Conservation (phyloP, 345 rosid species). For the Pugionium cornutum region DNA sequence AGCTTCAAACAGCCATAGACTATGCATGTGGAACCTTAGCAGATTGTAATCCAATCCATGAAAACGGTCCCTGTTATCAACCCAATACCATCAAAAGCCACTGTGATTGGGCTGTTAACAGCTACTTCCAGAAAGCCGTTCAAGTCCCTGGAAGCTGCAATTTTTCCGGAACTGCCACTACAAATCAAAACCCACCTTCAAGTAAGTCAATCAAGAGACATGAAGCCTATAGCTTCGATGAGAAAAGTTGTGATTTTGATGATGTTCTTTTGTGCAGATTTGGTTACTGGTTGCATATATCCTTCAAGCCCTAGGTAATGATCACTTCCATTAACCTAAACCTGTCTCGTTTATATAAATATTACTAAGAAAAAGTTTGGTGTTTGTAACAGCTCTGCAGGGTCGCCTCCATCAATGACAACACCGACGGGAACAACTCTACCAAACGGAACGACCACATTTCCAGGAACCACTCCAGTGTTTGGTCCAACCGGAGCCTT, state of each 20-base stretch:
- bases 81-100: conserved; percentile 66
- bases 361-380: not conserved
- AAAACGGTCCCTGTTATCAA: conserved; percentile 70
- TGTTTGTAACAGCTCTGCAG: conserved; percentile 30
- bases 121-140: conserved; percentile 40
- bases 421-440: conserved; percentile 17
- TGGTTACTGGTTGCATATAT: conserved; percentile 36
- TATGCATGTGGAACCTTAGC: conserved; percentile 96
- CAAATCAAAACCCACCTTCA: conserved; percentile 40
- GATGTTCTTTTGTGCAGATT: conserved; percentile 35
- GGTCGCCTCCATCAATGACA: conserved; percentile 31
- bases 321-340: conserved; percentile 19
- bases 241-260: conserved; percentile 23
- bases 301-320: conserved; percentile 40
- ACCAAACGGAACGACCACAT: conserved; percentile 15
- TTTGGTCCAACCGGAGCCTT: conserved; percentile 40
- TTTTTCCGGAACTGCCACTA: conserved; percentile 39
- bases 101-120: conserved; percentile 47
- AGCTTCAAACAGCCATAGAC: conserved; percentile 69
- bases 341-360: not conserved
- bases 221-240: not conserved
- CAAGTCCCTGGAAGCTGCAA: conserved; percentile 41
- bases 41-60: conserved; percentile 58
- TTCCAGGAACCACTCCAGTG: conserved; percentile 17
- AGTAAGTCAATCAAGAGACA: conserved; percentile 16